A percentile compares a stretch with the other conserved stretches of the same genome.
Evolutionary conservation across 345 rosid genomes (phyloP).

Genomic region (Lepidium sativum): DNA sequence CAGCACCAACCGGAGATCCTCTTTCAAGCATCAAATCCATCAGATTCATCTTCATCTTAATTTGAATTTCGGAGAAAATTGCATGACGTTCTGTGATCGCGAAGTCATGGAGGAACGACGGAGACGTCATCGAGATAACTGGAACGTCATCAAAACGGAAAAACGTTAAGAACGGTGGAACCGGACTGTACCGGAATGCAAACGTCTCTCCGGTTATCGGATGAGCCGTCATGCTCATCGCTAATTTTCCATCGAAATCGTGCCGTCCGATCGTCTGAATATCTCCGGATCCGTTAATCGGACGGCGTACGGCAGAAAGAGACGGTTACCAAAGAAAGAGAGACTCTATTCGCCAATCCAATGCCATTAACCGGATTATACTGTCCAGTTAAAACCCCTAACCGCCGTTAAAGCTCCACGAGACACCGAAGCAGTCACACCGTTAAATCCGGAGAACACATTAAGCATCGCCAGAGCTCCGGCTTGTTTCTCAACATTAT

Average conservation of each 20-base stretch:
- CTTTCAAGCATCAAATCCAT: constrained; percentile 21
- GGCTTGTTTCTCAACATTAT: constrained; percentile 18
- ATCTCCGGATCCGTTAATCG: constrained; percentile 12
- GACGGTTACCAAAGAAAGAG: constrained; percentile 26
- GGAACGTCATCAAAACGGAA: constrained; percentile 34
- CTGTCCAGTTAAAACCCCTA: constrained; percentile 26
- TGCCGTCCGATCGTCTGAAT: constrained; percentile 26
- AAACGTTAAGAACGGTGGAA: constrained; percentile 27
- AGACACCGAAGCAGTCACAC: constrained; percentile 23
- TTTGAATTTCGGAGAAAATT: constrained; percentile 23
- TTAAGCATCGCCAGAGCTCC: constrained; percentile 26
- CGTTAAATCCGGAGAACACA: constrained; percentile 31
- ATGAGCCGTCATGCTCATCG: constrained; percentile 36
- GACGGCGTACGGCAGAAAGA: constrained; percentile 27
- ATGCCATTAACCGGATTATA: constrained; percentile 25
- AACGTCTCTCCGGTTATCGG: constrained; percentile 26
- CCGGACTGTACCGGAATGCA: constrained; percentile 32
- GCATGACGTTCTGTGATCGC: constrained; percentile 27
- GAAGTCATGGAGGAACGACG: constrained; percentile 31
- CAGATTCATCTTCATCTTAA: constrained; percentile 23
- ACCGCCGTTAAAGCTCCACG: constrained; percentile 28
- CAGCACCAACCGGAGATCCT: constrained; percentile 30
- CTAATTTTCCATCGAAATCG: constrained; percentile 26
- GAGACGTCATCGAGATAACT: constrained; percentile 28
- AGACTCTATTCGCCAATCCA: constrained; percentile 30